phyloP scores from a whole-genome alignment of 192 early-diverging fungal genomes.

The Entomortierella parvispora region DNA sequence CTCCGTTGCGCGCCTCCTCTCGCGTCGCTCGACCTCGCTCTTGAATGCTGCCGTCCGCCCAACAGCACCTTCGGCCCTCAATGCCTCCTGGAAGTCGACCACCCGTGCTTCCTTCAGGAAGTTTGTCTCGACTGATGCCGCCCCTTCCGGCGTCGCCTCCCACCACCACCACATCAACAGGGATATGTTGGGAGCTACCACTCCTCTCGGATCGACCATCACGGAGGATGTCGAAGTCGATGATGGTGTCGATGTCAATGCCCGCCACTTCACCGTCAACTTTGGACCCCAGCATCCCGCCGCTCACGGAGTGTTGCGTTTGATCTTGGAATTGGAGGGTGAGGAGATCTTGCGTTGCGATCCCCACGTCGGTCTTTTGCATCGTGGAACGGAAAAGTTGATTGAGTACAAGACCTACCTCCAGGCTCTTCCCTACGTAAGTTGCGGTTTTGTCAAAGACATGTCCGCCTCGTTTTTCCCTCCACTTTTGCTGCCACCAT shows the following conservation, averaged over 20 bases:
- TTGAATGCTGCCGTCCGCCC: constrained; percentile 10
- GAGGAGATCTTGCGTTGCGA: constrained; percentile 93
- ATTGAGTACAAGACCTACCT: constrained; percentile 99
- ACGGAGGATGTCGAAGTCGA: constrained; percentile 49
- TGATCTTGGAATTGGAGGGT: constrained; percentile 94
- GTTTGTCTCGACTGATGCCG: constrained; percentile 31
- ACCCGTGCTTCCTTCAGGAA: constrained; percentile 6
- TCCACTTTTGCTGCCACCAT: too few species aligned
- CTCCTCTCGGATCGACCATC: constrained; percentile 30
- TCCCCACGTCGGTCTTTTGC: constrained; percentile 96
- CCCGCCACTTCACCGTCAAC: constrained; percentile 91
- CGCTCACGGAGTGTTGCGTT: constrained; percentile 93
- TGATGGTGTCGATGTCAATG: constrained; percentile 60
- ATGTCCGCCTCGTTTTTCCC: too few species aligned
- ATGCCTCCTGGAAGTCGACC: constrained; percentile 7
- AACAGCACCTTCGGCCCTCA: constrained; percentile 5
- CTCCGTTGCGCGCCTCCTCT: constrained; percentile 47
- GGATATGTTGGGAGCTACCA: constrained; percentile 12
- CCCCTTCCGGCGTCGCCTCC: constrained; percentile 3
- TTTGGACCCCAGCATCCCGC: constrained; percentile 99
- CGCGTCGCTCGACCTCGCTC: constrained; percentile 40
- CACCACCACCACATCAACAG: constrained; percentile 40
- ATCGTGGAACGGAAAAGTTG: constrained; percentile 98
- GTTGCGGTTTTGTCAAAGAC: too few species aligned
- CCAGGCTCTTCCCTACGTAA: constrained; percentile 93